phyloP scores from a whole-genome alignment of 768 basidiomycete species.

The Rhizopogon vinicolor region DNA sequence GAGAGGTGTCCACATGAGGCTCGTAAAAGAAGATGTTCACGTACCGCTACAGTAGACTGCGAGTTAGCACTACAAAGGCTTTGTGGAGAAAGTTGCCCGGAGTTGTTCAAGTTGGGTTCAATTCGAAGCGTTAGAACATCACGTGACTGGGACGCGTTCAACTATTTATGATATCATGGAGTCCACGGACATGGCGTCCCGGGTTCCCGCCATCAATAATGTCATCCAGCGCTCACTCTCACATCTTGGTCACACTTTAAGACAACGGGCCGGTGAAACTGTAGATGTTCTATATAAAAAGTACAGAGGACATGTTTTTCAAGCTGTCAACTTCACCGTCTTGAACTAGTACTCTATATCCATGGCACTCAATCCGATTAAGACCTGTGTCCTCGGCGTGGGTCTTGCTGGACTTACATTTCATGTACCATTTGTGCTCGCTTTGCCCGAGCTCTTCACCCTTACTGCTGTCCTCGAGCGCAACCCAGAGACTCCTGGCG shows the following conservation, averaged over 20 bases:
- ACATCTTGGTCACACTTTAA: conserved; percentile 4
- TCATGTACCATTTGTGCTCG: conserved; percentile 75
- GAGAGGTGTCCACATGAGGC: conserved; percentile 17
- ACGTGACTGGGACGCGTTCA: not conserved
- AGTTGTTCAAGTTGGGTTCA: not conserved
- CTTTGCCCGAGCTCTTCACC: conserved; percentile 63
- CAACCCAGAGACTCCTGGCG: conserved; percentile 54
- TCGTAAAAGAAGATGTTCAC: not conserved
- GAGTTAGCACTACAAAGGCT: not conserved
- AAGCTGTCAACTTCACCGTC: not conserved
- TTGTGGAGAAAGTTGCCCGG: too few species aligned
- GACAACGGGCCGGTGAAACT: conserved; percentile 4
- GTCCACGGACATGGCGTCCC: not conserved
- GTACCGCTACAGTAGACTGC: not conserved
- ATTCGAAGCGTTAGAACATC: conserved; percentile 5
- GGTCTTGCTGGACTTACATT: conserved; percentile 77
- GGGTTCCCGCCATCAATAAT: not conserved
- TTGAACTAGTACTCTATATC: not conserved
- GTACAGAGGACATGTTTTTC: not conserved
- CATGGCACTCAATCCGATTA: conserved; percentile 43
- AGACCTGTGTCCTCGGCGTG: conserved; percentile 69
- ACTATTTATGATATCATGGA: too few species aligned
- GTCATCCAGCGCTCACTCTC: not conserved
- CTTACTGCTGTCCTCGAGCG: conserved; percentile 75
- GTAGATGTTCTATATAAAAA: conserved; percentile 3